phyloP scores from a whole-genome alignment of 169 alveolate genomes.

The Amoebophrya sp. region DNA sequence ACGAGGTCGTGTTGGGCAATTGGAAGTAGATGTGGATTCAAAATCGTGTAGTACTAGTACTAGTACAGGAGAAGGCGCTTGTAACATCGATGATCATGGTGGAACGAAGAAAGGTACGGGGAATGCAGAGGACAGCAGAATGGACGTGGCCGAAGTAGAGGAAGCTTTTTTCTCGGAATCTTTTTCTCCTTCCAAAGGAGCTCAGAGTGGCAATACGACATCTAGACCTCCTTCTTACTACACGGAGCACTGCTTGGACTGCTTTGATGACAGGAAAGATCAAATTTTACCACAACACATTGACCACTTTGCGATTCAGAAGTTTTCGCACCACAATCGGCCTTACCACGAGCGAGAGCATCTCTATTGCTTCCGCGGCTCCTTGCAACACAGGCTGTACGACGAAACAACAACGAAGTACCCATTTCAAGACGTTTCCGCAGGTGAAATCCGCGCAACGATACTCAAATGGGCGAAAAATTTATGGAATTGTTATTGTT shows the following conservation, averaged over 20 bases:
- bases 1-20: too few species aligned
- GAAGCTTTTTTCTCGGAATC: too few species aligned
- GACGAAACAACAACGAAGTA: slow-evolving; percentile 37
- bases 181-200: too few species aligned
- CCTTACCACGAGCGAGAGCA: background rate
- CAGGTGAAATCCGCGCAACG: background rate
- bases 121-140: too few species aligned
- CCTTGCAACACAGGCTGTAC: slow-evolving; percentile 40
- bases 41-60: too few species aligned
- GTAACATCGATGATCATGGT: too few species aligned
- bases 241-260: slow-evolving; percentile 15
- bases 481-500: too few species aligned
- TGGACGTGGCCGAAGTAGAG: too few species aligned
- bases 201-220: too few species aligned
- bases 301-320: slow-evolving; percentile 40
- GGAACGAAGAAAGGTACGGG: too few species aligned
- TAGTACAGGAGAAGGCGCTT: background rate
- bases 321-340: slow-evolving; percentile 15
- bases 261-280: slow-evolving; percentile 27
- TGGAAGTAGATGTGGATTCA: too few species aligned
- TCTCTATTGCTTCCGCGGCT: slow-evolving; percentile 41
- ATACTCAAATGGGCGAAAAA: background rate
- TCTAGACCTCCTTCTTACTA: too few species aligned
- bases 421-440: background rate
- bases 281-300: slow-evolving; percentile 44